Evolutionary conservation across 768 basidiomycete genomes (phyloP).

Genomic region (Pholiota microspora): DNA sequence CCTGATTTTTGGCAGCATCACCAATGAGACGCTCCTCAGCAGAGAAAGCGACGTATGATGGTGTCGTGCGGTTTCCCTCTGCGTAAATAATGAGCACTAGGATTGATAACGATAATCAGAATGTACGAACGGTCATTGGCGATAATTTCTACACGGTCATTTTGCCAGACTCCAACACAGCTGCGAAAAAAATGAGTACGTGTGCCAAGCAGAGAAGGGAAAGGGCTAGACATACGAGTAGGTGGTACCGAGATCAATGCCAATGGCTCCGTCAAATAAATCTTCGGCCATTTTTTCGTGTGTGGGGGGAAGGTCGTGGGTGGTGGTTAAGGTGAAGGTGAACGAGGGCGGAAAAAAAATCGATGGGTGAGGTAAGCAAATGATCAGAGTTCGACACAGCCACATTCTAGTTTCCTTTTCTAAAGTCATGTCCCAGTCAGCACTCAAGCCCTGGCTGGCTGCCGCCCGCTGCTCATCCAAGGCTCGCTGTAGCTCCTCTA

Average conservation of each 20-base stretch:
- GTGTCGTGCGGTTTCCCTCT: slow-evolving; percentile 90
- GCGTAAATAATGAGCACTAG: not conserved
- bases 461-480: slow-evolving; percentile 31
- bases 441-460: slow-evolving; percentile 35
- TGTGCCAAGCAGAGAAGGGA: slow-evolving; percentile 2
- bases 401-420: slow-evolving; percentile 27
- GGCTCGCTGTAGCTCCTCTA: slow-evolving; percentile 7
- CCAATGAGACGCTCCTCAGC: slow-evolving; percentile 96
- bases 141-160: slow-evolving; percentile 99
- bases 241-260: slow-evolving; percentile 93
- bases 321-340: slow-evolving; percentile 37
- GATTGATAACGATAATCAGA: not conserved
- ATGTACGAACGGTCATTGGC: slow-evolving; percentile 63
- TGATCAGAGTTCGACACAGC: slow-evolving; percentile 41
- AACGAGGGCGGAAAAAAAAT: slow-evolving; percentile 46
- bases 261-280: slow-evolving; percentile 93
- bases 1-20: slow-evolving; percentile 98
- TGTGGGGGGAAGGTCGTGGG: slow-evolving; percentile 28
- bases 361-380: slow-evolving; percentile 58
- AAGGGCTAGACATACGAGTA: slow-evolving; percentile 72
- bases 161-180: slow-evolving; percentile 99
- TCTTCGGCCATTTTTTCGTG: slow-evolving; percentile 78
- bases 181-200: slow-evolving; percentile 36
- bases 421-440: slow-evolving; percentile 35
- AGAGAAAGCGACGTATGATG: slow-evolving; percentile 94